These are phyloP conservation scores for Cladorrhinum sp. DNA, from an alignment of 2,329 filamentous ascomycete species.

Conservation along the genomic window DNA sequence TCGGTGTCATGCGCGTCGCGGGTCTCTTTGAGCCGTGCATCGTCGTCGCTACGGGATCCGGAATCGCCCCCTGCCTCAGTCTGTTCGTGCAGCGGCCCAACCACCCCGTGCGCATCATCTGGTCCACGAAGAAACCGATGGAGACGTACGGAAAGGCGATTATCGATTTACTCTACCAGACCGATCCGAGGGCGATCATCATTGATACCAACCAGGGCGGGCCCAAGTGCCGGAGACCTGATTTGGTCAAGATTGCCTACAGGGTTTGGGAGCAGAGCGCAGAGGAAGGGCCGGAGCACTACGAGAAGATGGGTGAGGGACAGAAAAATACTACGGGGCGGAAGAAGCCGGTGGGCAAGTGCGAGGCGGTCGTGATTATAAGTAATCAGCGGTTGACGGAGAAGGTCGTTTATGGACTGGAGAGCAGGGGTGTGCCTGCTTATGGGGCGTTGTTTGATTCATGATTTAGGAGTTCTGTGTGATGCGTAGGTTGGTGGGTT, in stretches of 20 bases:
- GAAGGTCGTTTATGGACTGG: constrained; percentile 66
- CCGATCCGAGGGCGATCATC: constrained; percentile 62
- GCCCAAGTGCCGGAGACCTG: constrained; percentile 57
- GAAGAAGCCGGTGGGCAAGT: constrained; percentile 7
- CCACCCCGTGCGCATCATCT: constrained; percentile 56
- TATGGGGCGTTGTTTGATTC: constrained; percentile 72
- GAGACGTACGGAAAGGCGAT: constrained; percentile 61
- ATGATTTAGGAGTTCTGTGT: no score
- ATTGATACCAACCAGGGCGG: constrained; percentile 56
- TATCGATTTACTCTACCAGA: constrained; percentile 51
- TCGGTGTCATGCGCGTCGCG: constrained; percentile 65
- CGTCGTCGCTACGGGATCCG: constrained; percentile 69
- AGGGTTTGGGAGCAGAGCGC: constrained; percentile 27
- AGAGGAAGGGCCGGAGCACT: constrained; percentile 11
- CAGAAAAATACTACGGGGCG: constrained; percentile 7
- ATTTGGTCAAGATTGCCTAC: constrained; percentile 42
- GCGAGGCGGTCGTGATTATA: constrained; percentile 70
- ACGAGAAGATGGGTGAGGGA: constrained; percentile 4
- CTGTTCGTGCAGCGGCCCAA: constrained; percentile 44
- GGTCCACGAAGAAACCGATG: constrained; percentile 62
- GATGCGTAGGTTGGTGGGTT: no score
- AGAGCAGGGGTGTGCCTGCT: constrained; percentile 62
- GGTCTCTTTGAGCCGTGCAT: constrained; percentile 64
- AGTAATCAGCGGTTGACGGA: constrained; percentile 66
- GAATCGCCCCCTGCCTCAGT: constrained; percentile 67